Conservation (phyloP, 306 rosid species). For the Mimosa pudica region DNA sequence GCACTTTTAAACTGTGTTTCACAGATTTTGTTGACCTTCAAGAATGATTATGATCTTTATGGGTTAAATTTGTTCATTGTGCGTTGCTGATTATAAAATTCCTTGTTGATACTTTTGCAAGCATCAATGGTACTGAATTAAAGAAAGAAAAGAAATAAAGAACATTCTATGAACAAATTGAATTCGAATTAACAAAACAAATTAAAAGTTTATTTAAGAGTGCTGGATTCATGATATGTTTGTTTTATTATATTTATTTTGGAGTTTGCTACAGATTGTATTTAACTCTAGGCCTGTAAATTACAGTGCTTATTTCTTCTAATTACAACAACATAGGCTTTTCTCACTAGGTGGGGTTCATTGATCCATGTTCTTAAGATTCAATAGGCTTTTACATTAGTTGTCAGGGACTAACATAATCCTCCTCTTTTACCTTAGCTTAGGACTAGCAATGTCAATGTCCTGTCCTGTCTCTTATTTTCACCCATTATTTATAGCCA, state of each 20-base stretch:
- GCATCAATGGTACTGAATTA: background rate
- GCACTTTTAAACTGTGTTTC: background rate
- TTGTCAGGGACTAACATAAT: too few relatives aligned
- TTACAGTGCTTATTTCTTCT: background rate
- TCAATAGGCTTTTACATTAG: too few relatives aligned
- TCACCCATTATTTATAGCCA: constrained; percentile 8
- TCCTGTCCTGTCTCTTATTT: constrained; percentile 12
- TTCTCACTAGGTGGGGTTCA: too few relatives aligned
- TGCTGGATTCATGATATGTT: background rate
- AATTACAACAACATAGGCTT: background rate
- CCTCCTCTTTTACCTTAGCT: too few relatives aligned
- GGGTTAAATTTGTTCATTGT: background rate
- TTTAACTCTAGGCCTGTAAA: background rate
- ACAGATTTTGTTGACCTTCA: background rate
- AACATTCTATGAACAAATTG: background rate
- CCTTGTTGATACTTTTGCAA: background rate
- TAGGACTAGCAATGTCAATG: constrained; percentile 6
- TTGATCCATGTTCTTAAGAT: too few relatives aligned
- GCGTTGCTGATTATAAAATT: background rate
- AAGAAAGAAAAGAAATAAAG: background rate
- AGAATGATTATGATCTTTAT: background rate
- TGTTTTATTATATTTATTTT: background rate
- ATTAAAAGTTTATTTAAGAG: background rate
- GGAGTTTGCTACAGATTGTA: background rate
- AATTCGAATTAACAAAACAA: background rate